Evolutionary conservation across 257 asterid genomes (phyloP), one percentile per base, ranked within the genome.

Genomic region (Marsdenia floribunda): DNA sequence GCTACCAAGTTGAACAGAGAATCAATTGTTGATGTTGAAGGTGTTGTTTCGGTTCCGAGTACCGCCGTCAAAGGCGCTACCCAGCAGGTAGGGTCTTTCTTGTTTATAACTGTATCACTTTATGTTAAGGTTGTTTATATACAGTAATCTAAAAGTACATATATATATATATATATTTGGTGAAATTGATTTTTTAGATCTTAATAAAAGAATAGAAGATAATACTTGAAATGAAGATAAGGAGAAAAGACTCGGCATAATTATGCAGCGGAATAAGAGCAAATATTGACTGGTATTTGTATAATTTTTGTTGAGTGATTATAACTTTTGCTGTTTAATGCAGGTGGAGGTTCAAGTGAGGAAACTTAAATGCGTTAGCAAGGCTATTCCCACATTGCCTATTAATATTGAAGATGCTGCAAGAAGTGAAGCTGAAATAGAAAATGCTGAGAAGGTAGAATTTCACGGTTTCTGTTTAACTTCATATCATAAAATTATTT

Each of bases 261-360:
- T 12, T 60, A 15, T 15, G 2, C 19, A 13, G 15, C 11, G 46
- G 68, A 63, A 33, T 9, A 29, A 15, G 22, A 33, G 44, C 46
- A 44, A 63, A 37, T 65, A 18, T 18, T 38, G 70, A 65, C 70
- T 14, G 35, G 64, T 11, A 11, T 60, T 26, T 60, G 15, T 61
- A 29, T 24, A 37, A 42, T 37, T 37, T 24, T 35, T 19, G 0
- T 21, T n/a, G 10, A 2, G 21, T 18, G 15, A 37, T 69, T 10
- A 6, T 22, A 13, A 46, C 26, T 22, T 69, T 46, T n/a, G 5
- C 16, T 0, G 58, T 69, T 71, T 68, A 12, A 16, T 76, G 52
- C 59, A 90, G 97, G 97, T 91, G 78, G 96, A 90, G 78, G 82
- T 91, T 75, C 97, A 91, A 85, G 91, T 88, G 68, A 87, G 88